Evolutionary conservation across 2,329 filamentous ascomycete species (phyloP).

Genomic region (Ustulina deusta): DNA sequence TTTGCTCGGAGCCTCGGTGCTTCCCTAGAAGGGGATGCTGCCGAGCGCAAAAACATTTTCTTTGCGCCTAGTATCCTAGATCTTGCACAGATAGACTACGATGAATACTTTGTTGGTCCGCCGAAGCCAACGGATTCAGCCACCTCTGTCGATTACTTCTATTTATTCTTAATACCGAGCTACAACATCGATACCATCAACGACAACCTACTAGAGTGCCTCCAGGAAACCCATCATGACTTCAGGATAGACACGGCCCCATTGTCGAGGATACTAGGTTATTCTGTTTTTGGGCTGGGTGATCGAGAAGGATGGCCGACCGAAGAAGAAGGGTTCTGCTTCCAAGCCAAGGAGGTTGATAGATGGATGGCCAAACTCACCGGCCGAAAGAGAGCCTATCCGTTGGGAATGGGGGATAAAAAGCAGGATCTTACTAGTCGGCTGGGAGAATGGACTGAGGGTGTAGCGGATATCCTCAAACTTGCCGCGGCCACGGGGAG

Average conservation of each 20-base stretch:
- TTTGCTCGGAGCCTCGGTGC: slow-evolving; percentile 68
- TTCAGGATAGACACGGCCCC: slow-evolving; percentile 95
- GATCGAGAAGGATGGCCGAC: slow-evolving; percentile 93
- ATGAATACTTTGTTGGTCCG: slow-evolving; percentile 87
- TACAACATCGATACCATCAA: slow-evolving; percentile 97
- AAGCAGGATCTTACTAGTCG: slow-evolving; percentile 77
- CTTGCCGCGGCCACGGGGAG: slow-evolving; percentile 71
- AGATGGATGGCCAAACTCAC: slow-evolving; percentile 98
- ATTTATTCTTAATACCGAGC: slow-evolving; percentile 85
- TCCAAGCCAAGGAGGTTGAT: slow-evolving; percentile 89
- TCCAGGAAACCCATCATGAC: slow-evolving; percentile 94
- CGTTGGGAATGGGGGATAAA: slow-evolving; percentile 87
- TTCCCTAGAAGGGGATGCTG: slow-evolving; percentile 63
- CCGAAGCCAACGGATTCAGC: slow-evolving; percentile 69
- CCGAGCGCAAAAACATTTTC: slow-evolving; percentile 55
- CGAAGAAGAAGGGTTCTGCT: slow-evolving; percentile 91
- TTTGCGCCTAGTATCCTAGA: slow-evolving; percentile 76
- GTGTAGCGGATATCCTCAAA: slow-evolving; percentile 77
- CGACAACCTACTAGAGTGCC: slow-evolving; percentile 85
- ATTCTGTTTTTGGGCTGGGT: slow-evolving; percentile 93
- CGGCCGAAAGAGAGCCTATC: slow-evolving; percentile 85
- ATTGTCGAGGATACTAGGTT: slow-evolving; percentile 80
- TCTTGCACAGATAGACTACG: slow-evolving; percentile 87
- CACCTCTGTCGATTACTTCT: slow-evolving; percentile 73
- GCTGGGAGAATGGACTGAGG: slow-evolving; percentile 81